Conservation (phyloP, 2,329 filamentous ascomycete species). For the Monilinia vaccinii-corymbosi region DNA sequence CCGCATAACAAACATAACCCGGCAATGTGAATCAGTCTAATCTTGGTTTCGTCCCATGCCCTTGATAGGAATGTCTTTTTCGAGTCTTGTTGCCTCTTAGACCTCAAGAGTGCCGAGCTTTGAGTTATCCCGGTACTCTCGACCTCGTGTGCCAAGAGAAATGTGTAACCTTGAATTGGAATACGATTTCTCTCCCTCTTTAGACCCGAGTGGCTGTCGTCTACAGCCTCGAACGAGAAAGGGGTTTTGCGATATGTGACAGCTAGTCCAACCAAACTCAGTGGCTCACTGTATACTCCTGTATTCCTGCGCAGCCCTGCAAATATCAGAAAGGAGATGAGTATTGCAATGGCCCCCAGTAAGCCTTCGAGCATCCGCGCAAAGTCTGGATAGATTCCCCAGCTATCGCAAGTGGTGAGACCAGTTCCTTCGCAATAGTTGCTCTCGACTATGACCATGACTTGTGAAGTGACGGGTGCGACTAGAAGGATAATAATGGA, state of each 20-base stretch:
- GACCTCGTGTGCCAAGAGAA: neutral
- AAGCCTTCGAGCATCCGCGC: neutral
- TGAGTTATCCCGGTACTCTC: neutral
- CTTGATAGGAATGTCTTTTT: neutral
- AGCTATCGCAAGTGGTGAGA: neutral
- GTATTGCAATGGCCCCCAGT: neutral
- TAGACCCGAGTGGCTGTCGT: neutral
- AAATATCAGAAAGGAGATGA: neutral
- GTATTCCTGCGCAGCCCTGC: neutral
- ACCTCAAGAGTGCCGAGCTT: neutral
- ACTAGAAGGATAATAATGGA: neutral
- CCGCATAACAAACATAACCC: neutral
- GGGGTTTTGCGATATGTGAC: neutral
- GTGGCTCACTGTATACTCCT: neutral
- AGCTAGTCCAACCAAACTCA: neutral
- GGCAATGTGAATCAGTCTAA: neutral
- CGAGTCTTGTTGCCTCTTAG: neutral
- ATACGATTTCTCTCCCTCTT: neutral
- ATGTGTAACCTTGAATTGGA: neutral
- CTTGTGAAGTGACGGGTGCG: neutral
- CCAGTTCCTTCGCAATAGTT: neutral
- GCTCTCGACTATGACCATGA: neutral
- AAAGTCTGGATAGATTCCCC: neutral
- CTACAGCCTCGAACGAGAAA: neutral
- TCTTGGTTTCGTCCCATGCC: neutral